phyloP scores from a whole-genome alignment of 768 basidiomycete species.

The Galerina sulciceps region DNA sequence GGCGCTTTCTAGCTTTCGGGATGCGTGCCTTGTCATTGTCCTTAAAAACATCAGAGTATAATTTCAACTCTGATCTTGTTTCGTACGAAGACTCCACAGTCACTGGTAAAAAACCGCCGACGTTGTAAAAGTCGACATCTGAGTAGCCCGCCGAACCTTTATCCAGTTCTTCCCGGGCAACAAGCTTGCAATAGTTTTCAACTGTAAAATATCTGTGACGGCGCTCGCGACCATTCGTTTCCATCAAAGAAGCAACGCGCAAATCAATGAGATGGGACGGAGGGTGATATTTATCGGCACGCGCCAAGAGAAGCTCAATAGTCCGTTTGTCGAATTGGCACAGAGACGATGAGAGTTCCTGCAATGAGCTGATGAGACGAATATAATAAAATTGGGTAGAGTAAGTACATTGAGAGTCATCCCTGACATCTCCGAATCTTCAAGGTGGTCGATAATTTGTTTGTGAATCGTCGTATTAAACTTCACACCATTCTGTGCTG shows the following conservation, averaged over 20 bases:
- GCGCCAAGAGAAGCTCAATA: conserved; percentile 77
- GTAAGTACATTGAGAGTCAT: conserved; percentile 69
- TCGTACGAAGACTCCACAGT: conserved; percentile 60
- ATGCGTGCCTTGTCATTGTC: conserved; percentile 28
- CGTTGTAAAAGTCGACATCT: conserved; percentile 49
- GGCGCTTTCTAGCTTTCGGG: conserved; percentile 38
- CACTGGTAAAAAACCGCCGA: conserved; percentile 57
- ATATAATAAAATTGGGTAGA: neutral
- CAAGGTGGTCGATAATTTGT: conserved; percentile 77
- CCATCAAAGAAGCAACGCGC: conserved; percentile 72
- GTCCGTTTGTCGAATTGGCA: conserved; percentile 81
- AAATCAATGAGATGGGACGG: conserved; percentile 78
- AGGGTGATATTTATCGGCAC: conserved; percentile 64
- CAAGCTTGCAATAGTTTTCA: conserved; percentile 65
- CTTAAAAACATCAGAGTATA: conserved; percentile 57
- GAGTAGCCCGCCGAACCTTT: conserved; percentile 45
- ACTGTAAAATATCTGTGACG: conserved; percentile 85
- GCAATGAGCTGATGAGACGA: neutral
- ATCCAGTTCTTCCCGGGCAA: conserved; percentile 69
- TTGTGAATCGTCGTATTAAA: conserved; percentile 73
- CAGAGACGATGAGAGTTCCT: conserved; percentile 70
- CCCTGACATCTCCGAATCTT: conserved; percentile 68
- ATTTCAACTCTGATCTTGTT: conserved; percentile 40
- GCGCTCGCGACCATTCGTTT: conserved; percentile 84
- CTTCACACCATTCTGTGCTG: conserved; percentile 46